phyloP scores from a whole-genome alignment of 352 stramenopile genomes.

The Elongisporangium senticosum region DNA sequence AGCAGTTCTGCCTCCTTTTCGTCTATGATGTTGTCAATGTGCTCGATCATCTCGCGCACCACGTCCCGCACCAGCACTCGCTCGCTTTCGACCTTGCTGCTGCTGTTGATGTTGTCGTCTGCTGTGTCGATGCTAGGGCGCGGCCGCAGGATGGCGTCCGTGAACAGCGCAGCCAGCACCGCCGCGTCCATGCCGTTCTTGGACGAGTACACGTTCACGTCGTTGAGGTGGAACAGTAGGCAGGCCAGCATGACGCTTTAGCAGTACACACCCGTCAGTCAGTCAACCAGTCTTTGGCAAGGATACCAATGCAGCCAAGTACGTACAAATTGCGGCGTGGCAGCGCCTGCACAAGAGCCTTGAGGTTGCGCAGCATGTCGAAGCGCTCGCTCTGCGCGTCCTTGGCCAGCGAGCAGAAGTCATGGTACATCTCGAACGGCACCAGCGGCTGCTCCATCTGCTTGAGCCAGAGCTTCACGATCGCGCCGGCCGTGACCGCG shows the following conservation, averaged over 20 bases:
- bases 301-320: no score
- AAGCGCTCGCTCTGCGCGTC: slow-evolving; percentile 40
- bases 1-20: slow-evolving; percentile 57
- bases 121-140: neutral
- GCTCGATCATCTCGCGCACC: slow-evolving; percentile 66
- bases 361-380: slow-evolving; percentile 49
- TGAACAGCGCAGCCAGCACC: slow-evolving; percentile 44
- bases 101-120: slow-evolving; percentile 6
- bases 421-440: slow-evolving; percentile 53
- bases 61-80: slow-evolving; percentile 18
- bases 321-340: slow-evolving; percentile 67
- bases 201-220: slow-evolving; percentile 71
- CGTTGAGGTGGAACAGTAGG: slow-evolving; percentile 77
- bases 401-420: slow-evolving; percentile 43
- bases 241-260: slow-evolving; percentile 60
- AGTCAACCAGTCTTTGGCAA: neutral
- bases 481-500: slow-evolving; percentile 43
- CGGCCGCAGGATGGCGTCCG: slow-evolving; percentile 48
- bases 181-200: slow-evolving; percentile 70
- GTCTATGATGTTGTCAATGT: slow-evolving; percentile 72
- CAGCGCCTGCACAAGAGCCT: slow-evolving; percentile 47
- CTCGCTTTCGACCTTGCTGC: slow-evolving; percentile 11
- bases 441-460: slow-evolving; percentile 65
- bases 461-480: slow-evolving; percentile 61
- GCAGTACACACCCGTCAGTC: neutral